Base-by-base conservation (phyloP, 306 rosid species). In the Astragalus membranaceus region DNA sequence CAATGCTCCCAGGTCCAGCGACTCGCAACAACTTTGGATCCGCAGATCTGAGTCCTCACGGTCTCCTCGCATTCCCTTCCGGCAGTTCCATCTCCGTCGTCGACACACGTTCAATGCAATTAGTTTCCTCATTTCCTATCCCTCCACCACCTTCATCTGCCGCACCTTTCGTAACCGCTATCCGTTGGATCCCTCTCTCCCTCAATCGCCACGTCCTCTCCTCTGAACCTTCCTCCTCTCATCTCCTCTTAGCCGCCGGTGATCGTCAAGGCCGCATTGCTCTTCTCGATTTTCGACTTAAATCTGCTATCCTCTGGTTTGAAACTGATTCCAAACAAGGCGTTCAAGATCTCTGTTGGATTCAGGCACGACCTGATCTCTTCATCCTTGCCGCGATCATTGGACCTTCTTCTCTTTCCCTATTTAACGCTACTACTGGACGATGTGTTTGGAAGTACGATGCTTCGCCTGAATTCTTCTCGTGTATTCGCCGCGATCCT, bases 251-350 rank as follows among this genome's bases (percentile, higher is more conserved):
- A 44, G 96, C 97, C 29, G 95, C 96, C 6, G 99, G 66, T 0
- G 99, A 95, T 44, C 95, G 89, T 46, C 96, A 87, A 37, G 99
- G 99, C 9, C 95, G 96, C 84, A 85, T 95, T 71, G 96, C 88
- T 1, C 82, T 95, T 17, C 75, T 95, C 30, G 97, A 95, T 69
- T 86, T 82, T 75, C 91, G 95, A 3, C 77, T 86, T 36, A 73
- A 79, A 56, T 70, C 91, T 1, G 86, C 96, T 0, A 16, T 88
- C 11, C 80, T 91, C 35, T 95, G 96, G 92, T 85, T 95, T 35
- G 91, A 91, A 0, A 80, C 99, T 8, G 91, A 86, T 33, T 64
- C 83, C 56, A 77, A 82, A 44, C 67, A 43, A 6, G 96, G 88
- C 7, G 53, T 95, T 42, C 97, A 95, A 79, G 99, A 95, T 73